These are phyloP conservation scores for Cercospora citrullina DNA, from an alignment of 2,329 filamentous ascomycete species.

Conservation along the genomic window DNA sequence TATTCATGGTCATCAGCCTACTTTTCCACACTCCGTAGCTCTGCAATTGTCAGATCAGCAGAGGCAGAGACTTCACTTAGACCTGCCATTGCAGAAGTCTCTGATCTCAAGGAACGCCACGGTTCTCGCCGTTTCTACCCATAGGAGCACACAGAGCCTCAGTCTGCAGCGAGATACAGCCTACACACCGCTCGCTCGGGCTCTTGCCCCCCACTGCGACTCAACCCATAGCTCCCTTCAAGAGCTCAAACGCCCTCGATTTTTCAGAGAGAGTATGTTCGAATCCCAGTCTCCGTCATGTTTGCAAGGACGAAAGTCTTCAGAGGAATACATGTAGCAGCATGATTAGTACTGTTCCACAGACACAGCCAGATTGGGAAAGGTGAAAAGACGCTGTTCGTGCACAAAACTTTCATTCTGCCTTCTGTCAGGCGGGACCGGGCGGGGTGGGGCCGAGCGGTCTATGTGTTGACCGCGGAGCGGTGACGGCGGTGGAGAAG, in stretches of 20 bases:
- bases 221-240: not conserved
- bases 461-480: not conserved
- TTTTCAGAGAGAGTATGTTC: not conserved
- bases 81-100: not conserved
- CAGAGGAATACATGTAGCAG: no score
- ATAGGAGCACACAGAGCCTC: not conserved
- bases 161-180: not conserved
- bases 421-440: not conserved
- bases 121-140: not conserved
- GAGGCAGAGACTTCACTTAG: not conserved
- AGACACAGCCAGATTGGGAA: not conserved
- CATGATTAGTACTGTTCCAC: not conserved
- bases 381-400: not conserved
- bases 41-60: not conserved
- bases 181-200: not conserved
- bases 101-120: not conserved
- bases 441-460: not conserved
- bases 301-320: not conserved
- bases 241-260: not conserved
- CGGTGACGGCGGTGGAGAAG: not conserved
- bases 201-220: not conserved
- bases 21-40: not conserved
- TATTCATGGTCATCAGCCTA: not conserved
- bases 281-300: not conserved
- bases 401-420: not conserved